Base-by-base conservation (phyloP, 495 filamentous ascomycete genomes). In the Xylona heveae region DNA sequence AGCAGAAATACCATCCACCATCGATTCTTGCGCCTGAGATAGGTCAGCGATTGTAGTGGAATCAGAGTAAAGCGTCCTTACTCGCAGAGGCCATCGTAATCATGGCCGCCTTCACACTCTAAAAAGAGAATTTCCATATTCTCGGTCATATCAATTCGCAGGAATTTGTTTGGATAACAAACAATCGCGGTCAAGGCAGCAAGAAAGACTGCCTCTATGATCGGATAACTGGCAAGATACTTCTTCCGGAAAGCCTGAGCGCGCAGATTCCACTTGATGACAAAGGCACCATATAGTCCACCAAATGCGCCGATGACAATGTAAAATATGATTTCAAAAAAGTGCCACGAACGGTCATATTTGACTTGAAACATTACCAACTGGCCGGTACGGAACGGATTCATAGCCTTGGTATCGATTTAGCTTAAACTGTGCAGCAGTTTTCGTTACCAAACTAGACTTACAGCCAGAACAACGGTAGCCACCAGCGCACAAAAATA, bases 341-440 rank as follows among this genome's bases (percentile, higher is more conserved):
- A 92, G 51, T 97, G 88, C 88, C 88, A 97, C 3, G 72, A 73
- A 13, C 90, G 76, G 52, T 97, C 90, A 47, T 97, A 97, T 42
- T 67, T 68, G 42, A 97, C 88, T 46, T 92, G 81, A 54, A 97
- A 97, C 88, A 97, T 97, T 64, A 97, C 88, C 24, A 97, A 64
- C 43, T 95, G 90, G n/a, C 88, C 88, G 1, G 88, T 97, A 33
- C 88, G 61, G 49, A 97, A 97, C 20, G 88, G 88, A 44, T 97
- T 97, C 78, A 97, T 90, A 22, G 78, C 79, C 52, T 45, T 19
- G 19, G 31, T 9, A 7, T 12, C 20, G 12, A 7, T 33, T n/a
- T 8, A 34, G 14, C n/a, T 33, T 23, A 31, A 28, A 31, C 6
- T 9, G 2, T 4, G 12, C 14, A 15, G 2, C 2, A 16, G 2